Evolutionary conservation across 805 yeast species (phyloP).

Genomic region (Nakazawaea ernobii): DNA sequence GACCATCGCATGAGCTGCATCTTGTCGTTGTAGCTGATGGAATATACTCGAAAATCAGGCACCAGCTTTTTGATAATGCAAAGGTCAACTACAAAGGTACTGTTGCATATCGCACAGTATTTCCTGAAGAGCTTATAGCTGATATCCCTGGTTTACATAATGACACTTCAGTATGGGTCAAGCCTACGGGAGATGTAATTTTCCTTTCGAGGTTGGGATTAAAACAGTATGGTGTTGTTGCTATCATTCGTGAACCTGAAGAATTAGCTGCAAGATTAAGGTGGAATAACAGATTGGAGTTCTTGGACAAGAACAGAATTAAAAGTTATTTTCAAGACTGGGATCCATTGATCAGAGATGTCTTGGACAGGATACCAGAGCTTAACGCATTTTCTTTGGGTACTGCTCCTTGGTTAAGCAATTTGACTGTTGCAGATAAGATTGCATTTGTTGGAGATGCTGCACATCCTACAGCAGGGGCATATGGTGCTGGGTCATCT

Average conservation of each 20-base stretch:
- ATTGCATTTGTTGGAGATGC: not conserved
- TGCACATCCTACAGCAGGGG: not conserved
- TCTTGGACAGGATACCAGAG: not conserved
- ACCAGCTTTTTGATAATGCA: constrained; percentile 7
- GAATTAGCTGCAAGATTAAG: not conserved
- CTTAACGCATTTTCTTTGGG: not conserved
- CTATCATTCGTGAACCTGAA: not conserved
- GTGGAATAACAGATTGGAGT: not conserved
- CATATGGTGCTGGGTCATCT: not conserved
- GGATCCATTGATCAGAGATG: not conserved
- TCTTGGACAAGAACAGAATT: not conserved
- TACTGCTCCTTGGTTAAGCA: not conserved
- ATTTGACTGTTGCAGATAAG: not conserved
- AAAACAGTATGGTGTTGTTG: not conserved
- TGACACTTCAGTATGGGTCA: constrained; percentile 8
- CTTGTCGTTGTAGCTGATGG: constrained; percentile 14
- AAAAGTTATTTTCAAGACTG: not conserved
- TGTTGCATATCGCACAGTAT: constrained; percentile 13
- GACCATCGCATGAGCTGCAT: constrained; percentile 5
- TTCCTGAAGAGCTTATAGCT: constrained; percentile 4
- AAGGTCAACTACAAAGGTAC: constrained; percentile 10
- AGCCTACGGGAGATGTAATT: not conserved
- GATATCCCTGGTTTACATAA: constrained; percentile 5
- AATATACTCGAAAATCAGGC: constrained; percentile 13
- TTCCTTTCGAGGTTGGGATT: not conserved